Evolutionary conservation across 2,329 filamentous ascomycete species (phyloP).

Genomic region (Colletotrichum abscissum): DNA sequence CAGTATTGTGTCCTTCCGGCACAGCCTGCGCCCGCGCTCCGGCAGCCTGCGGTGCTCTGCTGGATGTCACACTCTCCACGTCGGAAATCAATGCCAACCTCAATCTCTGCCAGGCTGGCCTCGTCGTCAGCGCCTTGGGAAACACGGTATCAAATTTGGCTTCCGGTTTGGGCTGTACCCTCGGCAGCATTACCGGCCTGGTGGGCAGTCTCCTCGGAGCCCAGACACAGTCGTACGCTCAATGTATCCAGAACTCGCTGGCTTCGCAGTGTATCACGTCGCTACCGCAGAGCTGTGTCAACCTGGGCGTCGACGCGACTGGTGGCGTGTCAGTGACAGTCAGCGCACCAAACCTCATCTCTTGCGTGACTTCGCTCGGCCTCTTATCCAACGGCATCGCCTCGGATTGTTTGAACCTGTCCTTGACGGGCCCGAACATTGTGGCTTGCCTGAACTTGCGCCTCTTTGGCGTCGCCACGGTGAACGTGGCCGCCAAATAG

Average conservation of each 20-base stretch:
- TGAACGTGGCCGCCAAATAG: neutral
- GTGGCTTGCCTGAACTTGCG: constrained; percentile 23
- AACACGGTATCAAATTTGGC: neutral
- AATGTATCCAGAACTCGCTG: neutral
- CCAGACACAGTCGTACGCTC: neutral
- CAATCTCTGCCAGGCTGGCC: neutral
- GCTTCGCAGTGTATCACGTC: neutral
- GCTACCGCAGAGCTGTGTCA: constrained; percentile 10
- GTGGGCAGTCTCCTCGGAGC: neutral
- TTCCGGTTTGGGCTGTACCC: neutral
- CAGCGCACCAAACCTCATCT: neutral
- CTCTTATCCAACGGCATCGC: constrained; percentile 8
- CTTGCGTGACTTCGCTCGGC: constrained; percentile 5
- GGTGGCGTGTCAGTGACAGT: neutral
- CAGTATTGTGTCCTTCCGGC: neutral
- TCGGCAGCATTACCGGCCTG: neutral
- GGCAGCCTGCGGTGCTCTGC: neutral
- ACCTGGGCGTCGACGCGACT: constrained; percentile 3
- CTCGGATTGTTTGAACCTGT: constrained; percentile 15
- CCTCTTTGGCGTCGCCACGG: constrained; percentile 23
- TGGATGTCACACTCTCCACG: neutral
- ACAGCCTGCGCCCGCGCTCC: neutral
- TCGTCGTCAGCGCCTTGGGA: neutral
- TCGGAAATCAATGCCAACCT: neutral
- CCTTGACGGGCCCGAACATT: neutral